Percentiles rank a stretch among this genome's conserved stretches.
Evolutionary conservation across 495 filamentous ascomycete genomes (phyloP).

Genomic region (Pyrenula massariospora): DNA sequence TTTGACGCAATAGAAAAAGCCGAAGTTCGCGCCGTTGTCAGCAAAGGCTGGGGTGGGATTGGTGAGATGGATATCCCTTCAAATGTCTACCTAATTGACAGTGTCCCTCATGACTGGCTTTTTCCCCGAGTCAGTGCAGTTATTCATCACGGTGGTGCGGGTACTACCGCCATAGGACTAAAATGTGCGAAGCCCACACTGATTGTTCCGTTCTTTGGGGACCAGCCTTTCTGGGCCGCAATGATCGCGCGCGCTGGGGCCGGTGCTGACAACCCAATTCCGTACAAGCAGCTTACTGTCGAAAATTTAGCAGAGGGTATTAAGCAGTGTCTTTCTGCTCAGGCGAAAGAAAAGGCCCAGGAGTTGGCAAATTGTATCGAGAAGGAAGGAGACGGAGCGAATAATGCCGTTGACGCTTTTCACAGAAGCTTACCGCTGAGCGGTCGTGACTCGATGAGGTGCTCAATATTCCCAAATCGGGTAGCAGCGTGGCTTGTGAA

Average conservation of each 20-base stretch:
- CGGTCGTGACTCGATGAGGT: conserved; percentile 42
- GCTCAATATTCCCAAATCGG: conserved; percentile 49
- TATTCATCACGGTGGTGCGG: conserved; percentile 55
- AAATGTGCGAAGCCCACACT: conserved; percentile 43
- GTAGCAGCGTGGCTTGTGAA: conserved; percentile 60
- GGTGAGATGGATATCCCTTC: conserved; percentile 21
- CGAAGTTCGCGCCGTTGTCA: conserved; percentile 47
- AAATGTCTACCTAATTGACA: conserved; percentile 44
- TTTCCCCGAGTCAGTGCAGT: conserved; percentile 51
- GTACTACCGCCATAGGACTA: conserved; percentile 54
- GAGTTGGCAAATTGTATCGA: conserved; percentile 51
- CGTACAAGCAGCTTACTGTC: conserved; percentile 53
- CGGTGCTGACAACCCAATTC: conserved; percentile 53
- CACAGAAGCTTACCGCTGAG: conserved; percentile 49
- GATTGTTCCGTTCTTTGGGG: conserved; percentile 57
- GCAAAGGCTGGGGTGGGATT: conserved; percentile 52
- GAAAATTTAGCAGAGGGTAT: conserved; percentile 61
- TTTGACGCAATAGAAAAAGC: conserved; percentile 38
- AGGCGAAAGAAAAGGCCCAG: conserved; percentile 42
- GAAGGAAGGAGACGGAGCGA: conserved; percentile 53
- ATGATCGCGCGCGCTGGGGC: conserved; percentile 57
- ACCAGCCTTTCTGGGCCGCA: conserved; percentile 74
- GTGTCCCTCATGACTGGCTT: conserved; percentile 56
- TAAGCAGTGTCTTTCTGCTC: conserved; percentile 45
- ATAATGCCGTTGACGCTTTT: conserved; percentile 60